phyloP scores from a whole-genome alignment of 2,329 filamentous ascomycete genomes.

The Penicillium sp. region DNA sequence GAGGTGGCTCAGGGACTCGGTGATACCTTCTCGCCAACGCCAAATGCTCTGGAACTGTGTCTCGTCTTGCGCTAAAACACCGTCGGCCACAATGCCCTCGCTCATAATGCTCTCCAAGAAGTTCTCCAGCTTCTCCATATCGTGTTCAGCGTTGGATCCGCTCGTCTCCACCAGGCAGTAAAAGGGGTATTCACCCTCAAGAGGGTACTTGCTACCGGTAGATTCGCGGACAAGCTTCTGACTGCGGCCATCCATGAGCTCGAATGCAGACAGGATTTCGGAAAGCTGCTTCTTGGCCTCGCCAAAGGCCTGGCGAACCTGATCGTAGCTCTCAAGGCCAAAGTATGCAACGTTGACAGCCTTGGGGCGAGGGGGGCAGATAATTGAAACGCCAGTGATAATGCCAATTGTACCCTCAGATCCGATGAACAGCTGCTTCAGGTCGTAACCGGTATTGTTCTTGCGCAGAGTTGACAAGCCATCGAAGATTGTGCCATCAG shows the following conservation, averaged over 20 bases:
- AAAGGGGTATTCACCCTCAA: conserved; percentile 86
- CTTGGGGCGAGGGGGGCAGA: conserved; percentile 84
- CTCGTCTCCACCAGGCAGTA: conserved; percentile 97
- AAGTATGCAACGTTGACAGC: conserved; percentile 96
- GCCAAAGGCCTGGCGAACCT: conserved; percentile 82
- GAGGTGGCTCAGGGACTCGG: conserved; percentile 85
- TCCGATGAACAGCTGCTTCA: conserved; percentile 96
- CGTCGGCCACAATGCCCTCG: conserved; percentile 83
- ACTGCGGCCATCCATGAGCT: conserved; percentile 89
- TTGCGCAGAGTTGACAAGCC: conserved; percentile 88
- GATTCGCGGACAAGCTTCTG: conserved; percentile 78
- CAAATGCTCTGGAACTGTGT: conserved; percentile 86
- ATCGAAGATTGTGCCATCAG: conserved; percentile 89
- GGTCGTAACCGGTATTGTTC: conserved; percentile 98
- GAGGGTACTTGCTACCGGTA: conserved; percentile 76
- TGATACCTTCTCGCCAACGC: conserved; percentile 91
- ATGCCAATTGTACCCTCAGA: conserved; percentile 94
- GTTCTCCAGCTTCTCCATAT: conserved; percentile 84
- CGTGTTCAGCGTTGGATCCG: conserved; percentile 91
- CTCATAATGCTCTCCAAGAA: conserved; percentile 94
- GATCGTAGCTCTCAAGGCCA: conserved; percentile 85
- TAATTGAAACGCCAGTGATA: conserved; percentile 86
- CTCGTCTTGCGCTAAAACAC: conserved; percentile 90
- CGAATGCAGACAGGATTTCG: conserved; percentile 96
- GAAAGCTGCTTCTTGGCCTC: conserved; percentile 89